Evolutionary conservation across 1,284 basidiomycete genomes (phyloP), one percentile per base, ranked within the genome.

Genomic region (Trametes sp.): DNA sequence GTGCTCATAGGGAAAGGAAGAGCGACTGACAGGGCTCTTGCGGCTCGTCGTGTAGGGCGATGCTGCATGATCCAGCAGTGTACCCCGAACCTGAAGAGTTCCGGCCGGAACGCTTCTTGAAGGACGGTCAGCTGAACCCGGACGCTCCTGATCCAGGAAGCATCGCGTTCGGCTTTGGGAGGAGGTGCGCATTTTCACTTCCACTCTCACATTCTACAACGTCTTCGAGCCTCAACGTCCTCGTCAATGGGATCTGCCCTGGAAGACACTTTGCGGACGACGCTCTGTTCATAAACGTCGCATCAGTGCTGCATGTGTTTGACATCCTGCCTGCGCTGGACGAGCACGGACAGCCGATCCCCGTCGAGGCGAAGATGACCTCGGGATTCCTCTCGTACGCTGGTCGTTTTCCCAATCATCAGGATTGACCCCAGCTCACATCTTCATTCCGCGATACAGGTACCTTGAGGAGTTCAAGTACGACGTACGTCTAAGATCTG

Each of bases 111-210:
- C 59, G 69, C 21, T 69, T 62, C 54, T 23, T 69, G 16, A 62
- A 63, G 31, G 59, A 68, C 16, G 66, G 64, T 4, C 31, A 57
- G 33, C 57, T 67, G 2, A 49, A 63, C 26, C 54, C 56, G 7
- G 55, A 51, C 21, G 63, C 59, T 0, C 57, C 42, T n/a, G 63
- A 63, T 23, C 62, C 68, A 8, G 41, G 41, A 1, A 51, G 49
- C 10, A 51, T 58, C 11, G 58, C 60, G 3, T 72, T 81, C 54
- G 70, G 70, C 2, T 66, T 64, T 35, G 66, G 66, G 14, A 44
- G 69, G 24, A 58, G 67, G 66, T 64, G 16, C n/a, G 45, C 16
- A 13, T 11, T 10, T 10, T 9, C 23, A 35, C n/a, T 23, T 19
- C 5, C 28, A 24, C 33, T 38, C 4, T 10, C 23, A 8, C 35